These are phyloP conservation scores for Russula abietina DNA, from an alignment of 768 basidiomycete genomes.

Conservation along the genomic window DNA sequence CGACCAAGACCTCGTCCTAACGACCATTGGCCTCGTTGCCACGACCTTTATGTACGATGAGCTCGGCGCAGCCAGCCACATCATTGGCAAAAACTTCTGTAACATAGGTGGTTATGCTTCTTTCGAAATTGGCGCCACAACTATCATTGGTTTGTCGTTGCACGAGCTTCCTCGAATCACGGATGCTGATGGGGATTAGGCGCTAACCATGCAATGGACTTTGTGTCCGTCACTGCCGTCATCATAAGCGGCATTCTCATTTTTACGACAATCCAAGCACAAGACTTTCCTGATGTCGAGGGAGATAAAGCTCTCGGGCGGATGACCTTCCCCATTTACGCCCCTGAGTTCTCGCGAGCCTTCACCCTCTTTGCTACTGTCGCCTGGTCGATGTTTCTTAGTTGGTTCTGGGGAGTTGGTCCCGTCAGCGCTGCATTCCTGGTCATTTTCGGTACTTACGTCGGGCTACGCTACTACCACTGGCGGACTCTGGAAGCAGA, in stretches of 20 bases:
- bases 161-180: slow-evolving; percentile 9
- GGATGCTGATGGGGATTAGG: slow-evolving; percentile 19
- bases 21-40: slow-evolving; percentile 24
- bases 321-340: slow-evolving; percentile 27
- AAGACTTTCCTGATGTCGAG: slow-evolving; percentile 28
- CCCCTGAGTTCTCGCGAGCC: slow-evolving; percentile 24
- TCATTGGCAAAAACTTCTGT: slow-evolving; percentile 26
- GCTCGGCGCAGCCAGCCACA: slow-evolving; percentile 17
- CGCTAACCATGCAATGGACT: slow-evolving; percentile 20
- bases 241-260: slow-evolving; percentile 25
- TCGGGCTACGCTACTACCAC: slow-evolving; percentile 25
- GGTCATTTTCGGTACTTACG: slow-evolving; percentile 21
- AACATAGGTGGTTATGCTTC: slow-evolving; percentile 25
- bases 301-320: slow-evolving; percentile 27
- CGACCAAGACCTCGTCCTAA: slow-evolving; percentile 17
- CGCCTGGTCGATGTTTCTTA: slow-evolving; percentile 26
- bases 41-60: slow-evolving; percentile 27
- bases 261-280: slow-evolving; percentile 28
- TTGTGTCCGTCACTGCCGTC: slow-evolving; percentile 25
- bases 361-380: slow-evolving; percentile 26
- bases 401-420: slow-evolving; percentile 25
- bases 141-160: slow-evolving; percentile 19
- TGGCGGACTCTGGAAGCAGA: slow-evolving; percentile 24
- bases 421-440: slow-evolving; percentile 20
- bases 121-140: slow-evolving; percentile 27